Evolutionary conservation across 441 rosid genomes (phyloP).

Genomic region (Brassica hybrid): DNA sequence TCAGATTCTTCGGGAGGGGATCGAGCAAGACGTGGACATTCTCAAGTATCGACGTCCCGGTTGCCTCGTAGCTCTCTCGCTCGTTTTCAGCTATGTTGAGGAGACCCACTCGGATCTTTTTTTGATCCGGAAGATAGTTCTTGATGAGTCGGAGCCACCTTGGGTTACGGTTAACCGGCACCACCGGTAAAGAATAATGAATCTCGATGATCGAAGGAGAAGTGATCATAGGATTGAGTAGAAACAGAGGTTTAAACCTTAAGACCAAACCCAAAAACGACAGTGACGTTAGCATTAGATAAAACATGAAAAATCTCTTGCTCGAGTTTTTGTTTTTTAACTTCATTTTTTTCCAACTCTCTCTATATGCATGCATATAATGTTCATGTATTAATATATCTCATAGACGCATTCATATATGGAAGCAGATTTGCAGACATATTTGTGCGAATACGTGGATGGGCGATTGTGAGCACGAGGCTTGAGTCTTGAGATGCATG

Average conservation of each 20-base stretch:
- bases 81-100: slow-evolving; percentile 48
- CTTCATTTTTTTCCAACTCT: not conserved
- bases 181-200: slow-evolving; percentile 14
- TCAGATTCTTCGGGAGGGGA: slow-evolving; percentile 40
- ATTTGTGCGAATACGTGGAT: not conserved
- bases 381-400: no score
- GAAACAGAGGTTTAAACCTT: slow-evolving; percentile 40
- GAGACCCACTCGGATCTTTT: slow-evolving; percentile 60
- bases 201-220: slow-evolving; percentile 33
- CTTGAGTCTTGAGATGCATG: no score
- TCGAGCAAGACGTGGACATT: slow-evolving; percentile 50
- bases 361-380: no score
- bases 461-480: not conserved
- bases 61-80: slow-evolving; percentile 16
- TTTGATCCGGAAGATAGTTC: slow-evolving; percentile 38
- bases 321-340: slow-evolving; percentile 25
- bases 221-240: slow-evolving; percentile 26
- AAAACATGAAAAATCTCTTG: slow-evolving; percentile 45
- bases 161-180: slow-evolving; percentile 32
- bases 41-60: slow-evolving; percentile 31
- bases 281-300: slow-evolving; percentile 47
- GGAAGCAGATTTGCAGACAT: not conserved
- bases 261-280: slow-evolving; percentile 43
- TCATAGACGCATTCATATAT: no score
- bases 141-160: slow-evolving; percentile 51